phyloP scores from a whole-genome alignment of 1,284 basidiomycete genomes.

The Trametes sp. region DNA sequence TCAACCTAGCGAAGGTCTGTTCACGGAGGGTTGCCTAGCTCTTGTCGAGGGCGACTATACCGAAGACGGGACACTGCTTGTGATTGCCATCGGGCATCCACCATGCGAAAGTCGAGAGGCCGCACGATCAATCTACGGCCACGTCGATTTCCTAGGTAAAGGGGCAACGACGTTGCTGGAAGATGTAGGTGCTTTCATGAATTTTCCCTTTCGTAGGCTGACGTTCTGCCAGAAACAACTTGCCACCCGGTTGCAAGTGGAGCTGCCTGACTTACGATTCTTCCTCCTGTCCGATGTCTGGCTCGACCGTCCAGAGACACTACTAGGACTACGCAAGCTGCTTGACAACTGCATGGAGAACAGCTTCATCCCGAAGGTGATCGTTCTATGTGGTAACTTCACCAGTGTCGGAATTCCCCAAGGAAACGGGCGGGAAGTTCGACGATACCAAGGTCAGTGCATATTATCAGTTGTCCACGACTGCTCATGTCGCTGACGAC shows the following conservation, averaged over 20 bases:
- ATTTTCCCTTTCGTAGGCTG: conserved; percentile 8
- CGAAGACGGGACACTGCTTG: conserved; percentile 86
- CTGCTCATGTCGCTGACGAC: no score
- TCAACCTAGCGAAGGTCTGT: conserved; percentile 93
- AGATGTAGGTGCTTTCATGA: conserved; percentile 69
- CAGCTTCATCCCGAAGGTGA: conserved; percentile 84
- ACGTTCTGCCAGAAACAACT: conserved; percentile 58
- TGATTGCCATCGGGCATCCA: conserved; percentile 96
- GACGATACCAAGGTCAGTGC: conserved; percentile 80
- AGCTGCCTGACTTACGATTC: conserved; percentile 83
- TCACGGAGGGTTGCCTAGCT: conserved; percentile 96
- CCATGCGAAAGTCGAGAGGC: conserved; percentile 90
- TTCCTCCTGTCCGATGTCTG: conserved; percentile 96
- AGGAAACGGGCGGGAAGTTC: conserved; percentile 80
- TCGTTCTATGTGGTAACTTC: conserved; percentile 97
- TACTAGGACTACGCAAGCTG: conserved; percentile 82
- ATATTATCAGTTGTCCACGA: background rate
- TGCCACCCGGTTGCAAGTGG: conserved; percentile 65
- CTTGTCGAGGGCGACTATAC: conserved; percentile 98
- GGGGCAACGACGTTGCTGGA: conserved; percentile 93
- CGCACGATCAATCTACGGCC: conserved; percentile 91
- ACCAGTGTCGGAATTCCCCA: conserved; percentile 82
- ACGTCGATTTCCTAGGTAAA: conserved; percentile 94
- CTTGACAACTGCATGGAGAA: conserved; percentile 94
- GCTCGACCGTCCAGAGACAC: conserved; percentile 89